Base-by-base conservation (phyloP, 176 grass and related monocot species). In the Neostapfia colusana region DNA sequence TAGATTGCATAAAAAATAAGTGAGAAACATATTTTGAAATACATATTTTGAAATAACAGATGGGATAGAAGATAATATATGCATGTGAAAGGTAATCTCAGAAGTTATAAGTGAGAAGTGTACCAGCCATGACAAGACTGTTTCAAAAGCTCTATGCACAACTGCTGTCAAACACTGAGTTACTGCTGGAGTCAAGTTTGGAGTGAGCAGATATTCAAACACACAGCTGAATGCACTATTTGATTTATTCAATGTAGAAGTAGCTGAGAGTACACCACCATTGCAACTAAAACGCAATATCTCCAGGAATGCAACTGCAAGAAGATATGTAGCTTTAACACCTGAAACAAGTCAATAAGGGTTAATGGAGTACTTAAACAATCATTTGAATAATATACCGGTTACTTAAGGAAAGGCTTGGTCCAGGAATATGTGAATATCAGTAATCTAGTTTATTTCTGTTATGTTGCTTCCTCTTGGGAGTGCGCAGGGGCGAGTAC, bases 171-270 rank as follows among this genome's bases (percentile, higher is more conserved):
- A 92, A 83, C 95, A 98, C 65, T 98, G 95, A 82, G 84, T 81
- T 43, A 98, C 91, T 51, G 89, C 89, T 10, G 91, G 89, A 65
- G 89, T 84, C 81, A 98, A 86, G 70, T 98, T 98, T 68, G 91
- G 91, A 74, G 95, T 98, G 56, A 98, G 91, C 72, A 98, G 85
- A 79, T 98, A 98, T 72, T 98, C 95, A 74, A 98, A 98, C 27
- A 98, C 91, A 84, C 95, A 98, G 73, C 84, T 79, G 26, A 98
- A 92, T 16, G 89, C 87, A 80, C 95, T 98, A 77, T 78, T 98
- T 94, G 86, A 92, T 76, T 81, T 94, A 82, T 79, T 91, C 63
- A 79, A 75, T 12, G 82, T 86, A 69, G 88, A 89, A 7, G 89
- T 87, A 77, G 76, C 75, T 70, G 75, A 82, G 50, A 98, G 79